phyloP scores from a whole-genome alignment of 140 eudicot species.

The Bidens hawaiensis region DNA sequence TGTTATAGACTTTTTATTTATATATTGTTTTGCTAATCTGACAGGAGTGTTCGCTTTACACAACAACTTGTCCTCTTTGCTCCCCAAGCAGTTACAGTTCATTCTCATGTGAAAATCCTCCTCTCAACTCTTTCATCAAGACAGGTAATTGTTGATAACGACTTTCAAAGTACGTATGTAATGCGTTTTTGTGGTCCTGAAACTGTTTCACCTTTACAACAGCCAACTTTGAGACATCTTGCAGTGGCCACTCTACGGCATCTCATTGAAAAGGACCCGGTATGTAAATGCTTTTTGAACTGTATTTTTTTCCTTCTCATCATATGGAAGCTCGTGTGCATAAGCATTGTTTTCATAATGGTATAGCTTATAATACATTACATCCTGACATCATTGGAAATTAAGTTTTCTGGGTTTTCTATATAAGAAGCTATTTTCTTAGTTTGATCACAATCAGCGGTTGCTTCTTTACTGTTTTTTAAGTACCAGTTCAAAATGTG shows the following conservation, averaged over 20 bases:
- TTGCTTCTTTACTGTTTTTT: neutral
- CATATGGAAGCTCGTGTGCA: conserved; percentile 16
- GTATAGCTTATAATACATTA: neutral
- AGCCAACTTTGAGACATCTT: conserved; percentile 93
- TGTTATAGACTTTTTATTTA: conserved; percentile 12
- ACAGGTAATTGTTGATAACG: conserved; percentile 56
- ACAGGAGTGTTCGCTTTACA: conserved; percentile 87
- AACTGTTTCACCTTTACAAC: conserved; percentile 29
- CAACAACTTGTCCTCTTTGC: conserved; percentile 99
- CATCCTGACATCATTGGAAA: conserved; percentile 5
- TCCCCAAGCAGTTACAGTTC: conserved; percentile 96
- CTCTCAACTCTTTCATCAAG: conserved; percentile 93
- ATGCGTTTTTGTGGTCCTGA: conserved; percentile 11
- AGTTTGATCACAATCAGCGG: neutral
- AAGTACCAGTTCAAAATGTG: neutral
- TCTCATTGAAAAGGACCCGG: conserved; percentile 97
- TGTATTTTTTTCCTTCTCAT: conserved; percentile 4
- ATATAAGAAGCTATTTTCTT: neutral
- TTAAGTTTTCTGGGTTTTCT: conserved; percentile 3
- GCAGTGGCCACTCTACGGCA: conserved; percentile 92
- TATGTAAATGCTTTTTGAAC: conserved; percentile 26
- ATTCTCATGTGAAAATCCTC: conserved; percentile 80
- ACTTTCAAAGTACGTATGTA: neutral
- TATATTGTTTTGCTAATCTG: conserved; percentile 10
- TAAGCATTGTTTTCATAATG: conserved; percentile 1